Conservation (phyloP, 2,329 filamentous ascomycete species). For the Fusarium coffeatum region DNA sequence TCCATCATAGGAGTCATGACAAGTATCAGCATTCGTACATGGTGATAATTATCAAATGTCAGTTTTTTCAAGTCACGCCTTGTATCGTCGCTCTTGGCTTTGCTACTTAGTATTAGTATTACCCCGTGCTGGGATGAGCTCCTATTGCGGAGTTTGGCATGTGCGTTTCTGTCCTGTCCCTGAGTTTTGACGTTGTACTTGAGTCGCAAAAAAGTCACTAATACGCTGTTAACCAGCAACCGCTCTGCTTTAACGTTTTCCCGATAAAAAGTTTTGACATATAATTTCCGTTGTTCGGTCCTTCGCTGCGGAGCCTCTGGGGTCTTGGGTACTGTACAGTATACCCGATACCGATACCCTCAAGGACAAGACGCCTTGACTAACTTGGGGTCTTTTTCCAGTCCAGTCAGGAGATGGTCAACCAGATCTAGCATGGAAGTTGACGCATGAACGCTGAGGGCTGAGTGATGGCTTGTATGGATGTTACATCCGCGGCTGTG, state of each 20-base stretch:
- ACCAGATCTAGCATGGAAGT: conserved; percentile 5
- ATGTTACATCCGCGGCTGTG: conserved; percentile 21
- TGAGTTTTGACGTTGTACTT: conserved; percentile 9
- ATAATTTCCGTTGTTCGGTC: conserved; percentile 12
- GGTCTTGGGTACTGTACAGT: not conserved
- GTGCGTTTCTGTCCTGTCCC: not conserved
- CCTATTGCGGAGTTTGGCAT: conserved; percentile 16
- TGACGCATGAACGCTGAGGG: conserved; percentile 14
- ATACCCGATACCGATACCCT: not conserved
- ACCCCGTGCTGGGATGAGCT: not conserved
- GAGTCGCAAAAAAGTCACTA: conserved; percentile 4
- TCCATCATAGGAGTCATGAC: not conserved
- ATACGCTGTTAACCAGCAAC: conserved; percentile 3
- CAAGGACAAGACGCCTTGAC: not conserved
- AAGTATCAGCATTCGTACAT: not conserved
- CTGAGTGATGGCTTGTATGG: conserved; percentile 5
- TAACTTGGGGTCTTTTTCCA: not conserved
- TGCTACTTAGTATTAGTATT: not conserved
- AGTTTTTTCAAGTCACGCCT: conserved; percentile 5
- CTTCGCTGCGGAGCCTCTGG: conserved; percentile 4
- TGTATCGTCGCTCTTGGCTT: not conserved
- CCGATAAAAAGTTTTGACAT: conserved; percentile 2
- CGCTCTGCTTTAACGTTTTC: conserved; percentile 7
- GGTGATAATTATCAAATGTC: conserved; percentile 6
- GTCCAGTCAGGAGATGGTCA: not conserved